Base-by-base conservation (phyloP, 2,329 filamentous ascomycete species). In the Aspergillus aculeatinus region DNA sequence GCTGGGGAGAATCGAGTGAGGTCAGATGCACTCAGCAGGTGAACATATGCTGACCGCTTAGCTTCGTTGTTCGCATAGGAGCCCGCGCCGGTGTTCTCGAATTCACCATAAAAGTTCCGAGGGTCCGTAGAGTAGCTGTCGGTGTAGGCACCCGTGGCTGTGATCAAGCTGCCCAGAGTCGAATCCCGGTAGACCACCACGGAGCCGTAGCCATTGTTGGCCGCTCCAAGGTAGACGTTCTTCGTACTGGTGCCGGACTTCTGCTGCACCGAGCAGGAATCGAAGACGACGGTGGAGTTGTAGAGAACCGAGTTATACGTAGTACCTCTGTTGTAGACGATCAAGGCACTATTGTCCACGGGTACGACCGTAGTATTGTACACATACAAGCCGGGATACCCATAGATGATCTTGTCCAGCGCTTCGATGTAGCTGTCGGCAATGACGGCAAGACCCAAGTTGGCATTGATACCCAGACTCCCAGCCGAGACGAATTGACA, bases 371-470 rank as follows among this genome's bases (percentile, higher is more conserved):
- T 79, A 0, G 80, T 77, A 10, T 73, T 72, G 59, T 77, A 82
- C 0, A 82, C 62, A 58, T 81, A 81, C 0, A 79, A 59, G 11
- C 75, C 76, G 0, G 75, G 72, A 11, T 73, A 77, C 39, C 75
- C 74, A 59, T 76, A 77, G 53, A 82, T 72, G 1, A 79, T 63
- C 62, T 80, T 80, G 52, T 79, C 76, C 5, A 71, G 62, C 2
- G 77, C 79, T 59, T 81, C 77, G 9, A 82, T 71, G 58, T 80
- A 81, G 0, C 77, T 80, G 61, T 80, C 74, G 9, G 77, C 77
- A 25, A 82, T 72, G 27, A 82, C 63, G 1, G 71, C 73, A 0
- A 76, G 67, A 3, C 77, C 75, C 10, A 67, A 64, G 1, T 70
- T 67, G 5, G 71, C 64, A 4, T 65, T 70, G 7, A 75, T 67